Base-by-base conservation (phyloP, 1,139 yeast species). In the Yamadazyma mexicana region DNA sequence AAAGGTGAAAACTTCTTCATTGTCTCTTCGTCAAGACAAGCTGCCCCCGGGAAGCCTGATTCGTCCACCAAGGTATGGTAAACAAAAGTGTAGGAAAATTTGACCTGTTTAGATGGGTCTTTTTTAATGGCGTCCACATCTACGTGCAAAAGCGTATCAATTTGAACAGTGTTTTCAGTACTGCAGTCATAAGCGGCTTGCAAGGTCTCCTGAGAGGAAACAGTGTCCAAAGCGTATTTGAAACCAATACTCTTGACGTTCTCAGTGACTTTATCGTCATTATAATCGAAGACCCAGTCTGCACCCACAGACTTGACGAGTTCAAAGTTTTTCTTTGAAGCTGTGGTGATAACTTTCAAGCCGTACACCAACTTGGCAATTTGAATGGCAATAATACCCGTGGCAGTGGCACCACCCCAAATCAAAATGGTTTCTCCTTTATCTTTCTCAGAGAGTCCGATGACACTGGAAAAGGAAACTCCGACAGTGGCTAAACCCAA, bases 401-500 rank as follows among this genome's bases (percentile, higher is more conserved):
- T 55, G 15, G 62, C 52, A 10, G 62, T 54, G 6, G 62, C 55
- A 11, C 62, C 64, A 27, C 43, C 43, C 43, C 43, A 40, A 26
- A 40, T 37, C 15, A 40, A 58, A 31, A 75, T 54, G 33, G 47
- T 53, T 39, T 64, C 57, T 34, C 56, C 64, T 18, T 49, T 40
- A 40, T 55, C 58, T 45, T 57, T 54, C n/a, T n/a, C n/a, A 36
- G 46, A 42, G 18, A 64, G 47, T 27, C 50, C 45, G 36, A 70
- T 55, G 16, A 47, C 39, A 43, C 52, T 54, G 47, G 6, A 22
- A 6, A 28, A 35, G 10, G 17, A 15, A 17, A 35, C 23, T 4
- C 24, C 77, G 17, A 78, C 73, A 5, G 85, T 79, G 23, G 55
- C 58, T 35, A 79, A 52, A 12, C 79, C 73, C 35, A 81, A 62